phyloP scores from a whole-genome alignment of 1,284 basidiomycete species.

The Phlebopus sp. region DNA sequence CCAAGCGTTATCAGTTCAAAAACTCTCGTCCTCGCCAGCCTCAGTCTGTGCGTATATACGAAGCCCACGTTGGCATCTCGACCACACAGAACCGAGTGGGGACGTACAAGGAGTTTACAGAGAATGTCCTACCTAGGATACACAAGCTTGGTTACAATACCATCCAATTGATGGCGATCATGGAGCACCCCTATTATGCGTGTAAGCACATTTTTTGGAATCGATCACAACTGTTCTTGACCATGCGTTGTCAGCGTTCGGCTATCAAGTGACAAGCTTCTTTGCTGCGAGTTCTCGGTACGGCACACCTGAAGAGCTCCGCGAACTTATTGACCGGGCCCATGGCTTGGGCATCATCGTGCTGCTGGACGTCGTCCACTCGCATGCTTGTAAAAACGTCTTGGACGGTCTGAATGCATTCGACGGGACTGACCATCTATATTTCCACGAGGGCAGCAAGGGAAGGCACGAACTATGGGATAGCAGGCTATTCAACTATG shows the following conservation, averaged over 20 bases:
- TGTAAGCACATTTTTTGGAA: constrained; percentile 50
- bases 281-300: constrained; percentile 97
- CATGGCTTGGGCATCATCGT: constrained; percentile 93
- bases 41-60: constrained; percentile 83
- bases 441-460: constrained; percentile 92
- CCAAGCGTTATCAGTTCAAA: constrained; percentile 80
- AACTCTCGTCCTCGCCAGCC: constrained; percentile 70
- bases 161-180: constrained; percentile 96
- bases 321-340: constrained; percentile 92
- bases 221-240: constrained; percentile 7
- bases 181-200: constrained; percentile 99
- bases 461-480: constrained; percentile 98
- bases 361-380: constrained; percentile 95
- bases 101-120: constrained; percentile 94
- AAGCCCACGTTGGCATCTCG: constrained; percentile 98
- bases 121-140: constrained; percentile 83
- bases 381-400: constrained; percentile 97
- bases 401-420: constrained; percentile 94
- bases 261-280: constrained; percentile 97
- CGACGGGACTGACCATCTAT: constrained; percentile 94
- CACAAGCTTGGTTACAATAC: constrained; percentile 92
- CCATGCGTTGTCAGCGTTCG: constrained; percentile 65
- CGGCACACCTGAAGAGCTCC: constrained; percentile 92
- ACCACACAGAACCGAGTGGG: constrained; percentile 85
- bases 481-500: constrained; percentile 95